These are phyloP conservation scores for Protomyces inundatus DNA, from an alignment of 1,139 yeast species.

Conservation along the genomic window DNA sequence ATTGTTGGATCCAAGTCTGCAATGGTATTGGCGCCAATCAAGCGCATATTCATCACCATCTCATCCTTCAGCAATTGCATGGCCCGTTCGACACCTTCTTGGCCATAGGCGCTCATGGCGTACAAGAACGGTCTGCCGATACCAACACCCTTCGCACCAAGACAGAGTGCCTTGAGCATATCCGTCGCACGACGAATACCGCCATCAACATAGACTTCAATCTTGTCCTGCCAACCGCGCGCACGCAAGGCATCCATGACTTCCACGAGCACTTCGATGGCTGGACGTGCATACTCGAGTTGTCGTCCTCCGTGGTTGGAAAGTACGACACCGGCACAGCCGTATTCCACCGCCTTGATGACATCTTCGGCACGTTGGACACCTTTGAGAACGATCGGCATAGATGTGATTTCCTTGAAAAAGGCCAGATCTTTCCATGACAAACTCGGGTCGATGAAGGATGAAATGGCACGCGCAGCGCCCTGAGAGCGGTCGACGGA, in stretches of 20 bases:
- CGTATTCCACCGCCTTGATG: slow-evolving; percentile 46
- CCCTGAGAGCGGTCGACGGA: slow-evolving; percentile 68
- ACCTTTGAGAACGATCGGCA: slow-evolving; percentile 59
- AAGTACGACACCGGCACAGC: slow-evolving; percentile 49
- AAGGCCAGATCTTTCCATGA: slow-evolving; percentile 61
- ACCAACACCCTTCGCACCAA: slow-evolving; percentile 76
- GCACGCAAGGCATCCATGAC: slow-evolving; percentile 52
- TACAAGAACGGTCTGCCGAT: slow-evolving; percentile 69
- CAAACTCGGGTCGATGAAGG: slow-evolving; percentile 77
- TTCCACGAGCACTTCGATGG: slow-evolving; percentile 63
- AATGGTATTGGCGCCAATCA: slow-evolving; percentile 67
- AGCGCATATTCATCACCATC: slow-evolving; percentile 79
- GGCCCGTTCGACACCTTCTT: slow-evolving; percentile 54
- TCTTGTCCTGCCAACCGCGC: slow-evolving; percentile 45
- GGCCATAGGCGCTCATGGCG: slow-evolving; percentile 64
- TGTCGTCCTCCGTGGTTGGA: slow-evolving; percentile 59
- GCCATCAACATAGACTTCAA: slow-evolving; percentile 51
- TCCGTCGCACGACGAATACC: slow-evolving; percentile 74
- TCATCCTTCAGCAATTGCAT: slow-evolving; percentile 69
- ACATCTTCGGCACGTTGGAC: slow-evolving; percentile 52
- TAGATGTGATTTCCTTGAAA: slow-evolving; percentile 52
- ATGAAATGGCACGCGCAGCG: slow-evolving; percentile 78
- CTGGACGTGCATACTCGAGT: slow-evolving; percentile 57
- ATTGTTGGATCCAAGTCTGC: slow-evolving; percentile 56
- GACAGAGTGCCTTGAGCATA: slow-evolving; percentile 61